A percentile compares a stretch with the other conserved stretches of the same genome.
These are phyloP conservation scores for Globisporangium orthogonon DNA, from an alignment of 352 stramenopile genomes.

Conservation along the genomic window DNA sequence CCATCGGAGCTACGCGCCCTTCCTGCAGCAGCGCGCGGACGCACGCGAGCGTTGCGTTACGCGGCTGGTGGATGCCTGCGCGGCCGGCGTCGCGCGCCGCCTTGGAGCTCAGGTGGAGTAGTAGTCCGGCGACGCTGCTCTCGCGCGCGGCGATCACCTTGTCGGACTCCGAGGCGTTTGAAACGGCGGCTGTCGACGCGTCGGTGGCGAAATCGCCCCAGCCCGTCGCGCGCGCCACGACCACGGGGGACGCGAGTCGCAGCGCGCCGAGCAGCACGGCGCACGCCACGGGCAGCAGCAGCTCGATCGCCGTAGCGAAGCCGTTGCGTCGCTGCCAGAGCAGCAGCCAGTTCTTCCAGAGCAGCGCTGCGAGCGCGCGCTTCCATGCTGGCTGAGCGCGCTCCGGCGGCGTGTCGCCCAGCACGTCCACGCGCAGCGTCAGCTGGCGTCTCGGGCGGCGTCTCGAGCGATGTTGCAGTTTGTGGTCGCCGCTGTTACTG, in stretches of 20 bases:
- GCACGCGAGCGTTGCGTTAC: neutral
- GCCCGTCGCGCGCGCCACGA: neutral
- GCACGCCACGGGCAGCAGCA: constrained; percentile 5
- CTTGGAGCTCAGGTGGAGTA: constrained; percentile 2
- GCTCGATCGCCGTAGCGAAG: constrained; percentile 4
- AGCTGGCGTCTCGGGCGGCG: neutral
- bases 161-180: neutral
- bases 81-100: neutral
- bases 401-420: neutral
- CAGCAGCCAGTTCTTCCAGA: constrained; percentile 11
- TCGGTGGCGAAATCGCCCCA: neutral
- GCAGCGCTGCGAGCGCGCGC: constrained; percentile 1
- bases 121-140: constrained; percentile 1
- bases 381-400: neutral
- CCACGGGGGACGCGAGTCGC: neutral
- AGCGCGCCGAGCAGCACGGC: neutral
- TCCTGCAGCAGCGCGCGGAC: constrained; percentile 5
- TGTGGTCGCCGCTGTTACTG: neutral
- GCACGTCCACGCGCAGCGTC: constrained; percentile 1
- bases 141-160: constrained; percentile 1
- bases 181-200: neutral
- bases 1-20: neutral
- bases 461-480: neutral
- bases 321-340: constrained; percentile 4
- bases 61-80: no score